Evolutionary conservation across 306 rosid genomes (phyloP).

Genomic region (Neltuma alba): DNA sequence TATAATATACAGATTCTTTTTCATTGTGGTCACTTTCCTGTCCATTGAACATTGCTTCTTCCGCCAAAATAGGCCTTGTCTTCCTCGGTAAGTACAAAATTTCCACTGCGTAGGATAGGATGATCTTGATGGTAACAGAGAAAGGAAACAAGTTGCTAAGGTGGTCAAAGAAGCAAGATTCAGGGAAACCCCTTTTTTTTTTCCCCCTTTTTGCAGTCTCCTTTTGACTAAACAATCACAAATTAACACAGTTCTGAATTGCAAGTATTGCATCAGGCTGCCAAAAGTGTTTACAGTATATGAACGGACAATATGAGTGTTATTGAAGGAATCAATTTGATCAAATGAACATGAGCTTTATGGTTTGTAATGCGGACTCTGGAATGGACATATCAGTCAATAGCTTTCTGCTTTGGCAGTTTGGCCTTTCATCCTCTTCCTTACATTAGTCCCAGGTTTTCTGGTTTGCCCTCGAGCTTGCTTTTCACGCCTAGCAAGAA

Average conservation of each 20-base stretch:
- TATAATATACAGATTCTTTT: conserved; percentile 1
- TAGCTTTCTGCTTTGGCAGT: conserved; percentile 47
- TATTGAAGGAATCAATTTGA: conserved; percentile 32
- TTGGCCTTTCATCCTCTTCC: conserved; percentile 51
- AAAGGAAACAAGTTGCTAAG: neutral
- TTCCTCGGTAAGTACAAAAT: neutral
- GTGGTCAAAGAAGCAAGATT: conserved; percentile 8
- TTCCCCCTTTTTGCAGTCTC: too few relatives aligned
- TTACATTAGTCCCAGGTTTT: conserved; percentile 47
- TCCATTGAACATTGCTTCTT: neutral
- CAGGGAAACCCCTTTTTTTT: neutral
- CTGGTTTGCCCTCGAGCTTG: conserved; percentile 46
- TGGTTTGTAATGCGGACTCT: neutral
- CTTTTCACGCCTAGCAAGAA: conserved; percentile 54
- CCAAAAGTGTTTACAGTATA: conserved; percentile 16
- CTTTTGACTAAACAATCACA: neutral
- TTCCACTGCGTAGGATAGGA: neutral
- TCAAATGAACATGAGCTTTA: conserved; percentile 35
- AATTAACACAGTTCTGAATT: conserved; percentile 25
- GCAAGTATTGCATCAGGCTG: conserved; percentile 7
- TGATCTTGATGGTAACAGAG: neutral
- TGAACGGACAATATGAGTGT: conserved; percentile 15
- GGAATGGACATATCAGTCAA: conserved; percentile 29
- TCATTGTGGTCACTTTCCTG: neutral
- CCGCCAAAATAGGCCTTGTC: neutral